phyloP scores from a whole-genome alignment of 305 asterid species.

The Rubia peregrina region DNA sequence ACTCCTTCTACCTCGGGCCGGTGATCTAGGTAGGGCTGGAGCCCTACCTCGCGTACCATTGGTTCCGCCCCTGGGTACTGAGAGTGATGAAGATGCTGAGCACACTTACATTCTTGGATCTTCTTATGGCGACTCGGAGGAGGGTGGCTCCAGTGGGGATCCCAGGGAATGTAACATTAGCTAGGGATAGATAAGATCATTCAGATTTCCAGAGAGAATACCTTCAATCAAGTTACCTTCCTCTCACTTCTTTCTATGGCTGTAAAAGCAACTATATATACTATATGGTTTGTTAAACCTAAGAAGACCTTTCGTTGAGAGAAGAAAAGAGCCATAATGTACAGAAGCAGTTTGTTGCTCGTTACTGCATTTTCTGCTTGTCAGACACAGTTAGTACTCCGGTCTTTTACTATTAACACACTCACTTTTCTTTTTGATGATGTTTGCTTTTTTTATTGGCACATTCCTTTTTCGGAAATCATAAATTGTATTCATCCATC shows the following conservation, averaged over 20 bases:
- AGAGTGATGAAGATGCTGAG: slow-evolving; percentile 52
- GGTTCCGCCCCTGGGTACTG: no score
- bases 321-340: neutral
- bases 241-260: neutral
- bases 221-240: neutral
- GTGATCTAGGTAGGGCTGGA: no score
- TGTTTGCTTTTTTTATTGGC: no score
- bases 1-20: no score
- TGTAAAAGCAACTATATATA: neutral
- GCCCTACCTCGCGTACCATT: no score
- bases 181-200: slow-evolving; percentile 21
- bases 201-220: neutral
- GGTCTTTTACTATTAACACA: no score
- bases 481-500: no score
- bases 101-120: slow-evolving; percentile 41
- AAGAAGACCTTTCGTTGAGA: neutral
- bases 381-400: neutral
- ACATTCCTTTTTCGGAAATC: no score
- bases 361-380: neutral
- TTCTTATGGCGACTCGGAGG: slow-evolving; percentile 46
- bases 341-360: slow-evolving; percentile 6
- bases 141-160: slow-evolving; percentile 30
- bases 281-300: neutral
- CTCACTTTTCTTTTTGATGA: no score
- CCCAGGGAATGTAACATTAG: slow-evolving; percentile 61